Evolutionary conservation across 129 eudicot species (phyloP).

Genomic region (Mikania micrantha): DNA sequence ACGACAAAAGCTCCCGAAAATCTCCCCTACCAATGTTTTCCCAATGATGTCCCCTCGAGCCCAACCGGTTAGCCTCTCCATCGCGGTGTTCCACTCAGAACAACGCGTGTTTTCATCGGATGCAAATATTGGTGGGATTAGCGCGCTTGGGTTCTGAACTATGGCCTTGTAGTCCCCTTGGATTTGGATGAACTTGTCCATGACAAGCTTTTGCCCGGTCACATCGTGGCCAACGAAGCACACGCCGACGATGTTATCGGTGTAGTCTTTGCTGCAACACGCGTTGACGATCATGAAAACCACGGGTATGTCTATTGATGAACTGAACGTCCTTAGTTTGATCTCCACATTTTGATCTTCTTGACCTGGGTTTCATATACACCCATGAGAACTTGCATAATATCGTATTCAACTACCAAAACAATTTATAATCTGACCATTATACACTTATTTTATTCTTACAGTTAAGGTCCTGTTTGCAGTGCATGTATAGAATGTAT

Average conservation of each 20-base stretch:
- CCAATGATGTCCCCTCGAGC: constrained; percentile 53
- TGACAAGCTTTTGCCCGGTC: constrained; percentile 65
- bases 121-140: constrained; percentile 94
- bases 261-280: constrained; percentile 72
- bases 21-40: constrained; percentile 77
- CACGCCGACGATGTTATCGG: constrained; percentile 65
- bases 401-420: too few relatives aligned
- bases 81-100: constrained; percentile 86
- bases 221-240: constrained; percentile 95
- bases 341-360: constrained; percentile 87
- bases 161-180: constrained; percentile 91
- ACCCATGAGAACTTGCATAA: too few relatives aligned
- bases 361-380: constrained; percentile 48
- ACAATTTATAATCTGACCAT: too few relatives aligned
- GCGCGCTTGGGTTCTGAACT: constrained; percentile 66
- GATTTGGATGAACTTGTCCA: constrained; percentile 73
- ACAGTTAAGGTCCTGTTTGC: too few relatives aligned
- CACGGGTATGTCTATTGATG: constrained; percentile 35
- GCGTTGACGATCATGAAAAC: constrained; percentile 79
- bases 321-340: constrained; percentile 57
- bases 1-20: constrained; percentile 71
- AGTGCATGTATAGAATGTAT: too few relatives aligned
- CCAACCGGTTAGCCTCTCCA: constrained; percentile 94
- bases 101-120: constrained; percentile 84
- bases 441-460: too few relatives aligned